Evolutionary conservation across 202 grass and related monocot species (phyloP), one percentile per base, ranked within the genome.

Genomic region (Panicum virgatum): DNA sequence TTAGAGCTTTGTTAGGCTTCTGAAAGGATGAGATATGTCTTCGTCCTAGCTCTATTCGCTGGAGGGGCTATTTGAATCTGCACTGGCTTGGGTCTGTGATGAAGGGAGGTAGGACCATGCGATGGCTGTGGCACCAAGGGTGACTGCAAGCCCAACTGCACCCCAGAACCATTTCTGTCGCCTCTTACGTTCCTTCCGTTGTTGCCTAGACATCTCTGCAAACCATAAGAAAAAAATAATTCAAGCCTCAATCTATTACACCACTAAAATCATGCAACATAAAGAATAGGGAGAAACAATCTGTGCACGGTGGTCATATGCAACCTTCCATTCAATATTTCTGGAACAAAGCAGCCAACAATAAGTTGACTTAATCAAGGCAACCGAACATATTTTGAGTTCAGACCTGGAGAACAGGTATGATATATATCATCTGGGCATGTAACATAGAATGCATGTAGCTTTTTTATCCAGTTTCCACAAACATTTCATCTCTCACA

Each of bases 101-200:
- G 81, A 65, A 25, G 96, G 96, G 51, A 91, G 60, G 73, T 91
- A 91, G 0, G 96, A 98, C 92, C 96, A 92, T 12, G 83, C 89
- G 78, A 98, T 90, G 46, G 92, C 92, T 14, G 89, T 81, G 69
- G 86, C 58, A 32, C 92, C 86, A 27, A 98, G 64, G 26, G 96
- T 93, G 56, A 89, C 85, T 26, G 85, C 90, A 73, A 98, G 85
- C 19, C 96, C 89, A 53, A 98, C 80, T 27, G 96, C 92, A 57
- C 82, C 87, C 90, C 92, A 98, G 86, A 96, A 72, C 96, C 90
- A 98, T 83, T 88, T 96, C 72, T 98, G 92, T 82, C 85, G 80
- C 32, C 73, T 88, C 89, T 91, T 98, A 27, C 85, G 91, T 29
- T 51, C 90, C 67, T 89, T 87, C 38, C 91, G 72, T 13, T 89